phyloP scores from a whole-genome alignment of 257 asterid genomes.

The Verbascum thapsus region DNA sequence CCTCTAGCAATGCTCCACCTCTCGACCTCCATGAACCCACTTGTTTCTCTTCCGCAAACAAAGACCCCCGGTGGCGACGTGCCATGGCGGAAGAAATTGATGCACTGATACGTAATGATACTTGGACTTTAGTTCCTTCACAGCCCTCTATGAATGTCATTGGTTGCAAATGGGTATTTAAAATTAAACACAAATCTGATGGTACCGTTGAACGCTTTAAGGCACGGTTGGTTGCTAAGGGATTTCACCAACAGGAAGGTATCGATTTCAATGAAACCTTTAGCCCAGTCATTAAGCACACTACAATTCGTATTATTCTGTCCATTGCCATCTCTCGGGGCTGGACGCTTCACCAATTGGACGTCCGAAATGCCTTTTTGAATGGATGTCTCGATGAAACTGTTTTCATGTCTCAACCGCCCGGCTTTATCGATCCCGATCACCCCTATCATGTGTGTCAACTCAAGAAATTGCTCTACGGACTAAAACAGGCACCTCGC shows the following conservation, averaged over 20 bases:
- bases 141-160: background rate
- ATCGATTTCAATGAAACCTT: background rate
- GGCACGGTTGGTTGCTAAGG: conserved; percentile 16
- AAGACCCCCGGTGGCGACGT: background rate
- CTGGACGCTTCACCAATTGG: background rate
- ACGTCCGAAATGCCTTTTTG: background rate
- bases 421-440: background rate
- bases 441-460: background rate
- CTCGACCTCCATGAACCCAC: background rate
- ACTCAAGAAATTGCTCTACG: background rate
- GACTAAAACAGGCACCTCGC: conserved; percentile 10
- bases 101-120: background rate
- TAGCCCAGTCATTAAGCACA: background rate
- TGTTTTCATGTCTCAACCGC: background rate
- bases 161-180: conserved; percentile 12
- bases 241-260: conserved; percentile 1
- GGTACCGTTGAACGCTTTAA: conserved; percentile 11
- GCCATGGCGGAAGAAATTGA: background rate
- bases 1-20: no score
- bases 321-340: background rate
- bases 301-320: background rate
- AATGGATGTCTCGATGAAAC: background rate
- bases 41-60: no score
- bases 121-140: conserved; percentile 15
- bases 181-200: background rate